Base-by-base conservation (phyloP, 257 asterid species). In the Striga asiatica region DNA sequence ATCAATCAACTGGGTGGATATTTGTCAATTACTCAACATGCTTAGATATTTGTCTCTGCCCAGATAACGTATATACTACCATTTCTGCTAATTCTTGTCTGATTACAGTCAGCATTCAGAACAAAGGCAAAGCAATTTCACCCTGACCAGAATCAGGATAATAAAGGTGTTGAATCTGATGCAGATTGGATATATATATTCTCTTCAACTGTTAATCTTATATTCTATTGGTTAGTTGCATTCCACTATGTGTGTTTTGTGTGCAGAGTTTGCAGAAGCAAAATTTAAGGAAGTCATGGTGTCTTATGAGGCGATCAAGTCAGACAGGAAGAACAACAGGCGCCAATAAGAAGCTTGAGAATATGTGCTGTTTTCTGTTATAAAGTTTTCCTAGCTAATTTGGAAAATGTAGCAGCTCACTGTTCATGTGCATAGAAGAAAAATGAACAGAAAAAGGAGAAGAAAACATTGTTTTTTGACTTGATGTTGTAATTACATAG, bases 21-120 rank as follows among this genome's bases (percentile, higher is more conserved):
- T n/a, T n/a, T n/a, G 32, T 7, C 5, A 7, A 28, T 28, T 3
- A 28, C 5, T 28, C 5, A 28, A 14, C 86, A 83, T 75, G 98
- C 98, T 17, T 81, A 60, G 81, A 73, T 83, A 72, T 89, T 86
- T 61, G 96, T 85, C 71, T 96, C 96, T 6, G 98, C 86, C 69
- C 96, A 86, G 88, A n/a, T n/a, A 83, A 89, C 65, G 93, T 78
- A 77, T 80, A 71, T 14, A 83, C 86, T 35, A 84, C 86, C 81
- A 93, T 93, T 85, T 39, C 66, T 20, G 66, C n/a, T n/a, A n/a
- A n/a, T n/a, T n/a, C n/a, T n/a, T n/a, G n/a, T n/a, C n/a, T n/a
- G n/a, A n/a, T n/a, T n/a, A n/a, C 86, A 56, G 81, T 80, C 66
- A 62, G 95, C 95, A 58, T 86, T 86, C 70, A 74, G 94, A 73